Base-by-base conservation (phyloP, 2,329 filamentous ascomycete genomes). In the Annulohypoxylon truncatum region DNA sequence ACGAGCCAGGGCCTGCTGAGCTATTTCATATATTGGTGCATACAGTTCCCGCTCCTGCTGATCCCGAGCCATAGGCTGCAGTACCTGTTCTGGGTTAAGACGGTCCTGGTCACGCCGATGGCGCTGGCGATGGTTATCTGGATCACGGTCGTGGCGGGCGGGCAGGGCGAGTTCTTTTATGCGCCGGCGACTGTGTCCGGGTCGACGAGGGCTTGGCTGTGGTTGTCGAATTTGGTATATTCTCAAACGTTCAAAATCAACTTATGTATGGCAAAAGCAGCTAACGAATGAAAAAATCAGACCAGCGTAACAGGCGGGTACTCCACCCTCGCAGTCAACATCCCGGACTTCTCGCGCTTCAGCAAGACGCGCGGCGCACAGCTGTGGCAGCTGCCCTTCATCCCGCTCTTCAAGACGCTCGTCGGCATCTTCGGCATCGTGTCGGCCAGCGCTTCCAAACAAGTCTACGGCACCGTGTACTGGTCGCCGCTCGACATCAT, bases 1-100 rank as follows among this genome's bases (percentile, higher is more conserved):
- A 85, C 83, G 2, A 86, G 83, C 1, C 81, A 86, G 62, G 84
- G 84, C 10, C 82, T 90, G 81, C 74, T 87, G 24, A 81, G 80
- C 31, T 87, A 87, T 69, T 84, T 89, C 65, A 70, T 89, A n/a
- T 87, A 87, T 73, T 87, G 84, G 84, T 73, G 83, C 0, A 71
- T 86, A 1, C 85, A 87, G 71, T 76, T 88, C 10, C 85, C 78
- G 66, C 76, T 89, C 42, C 74, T 89, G 7, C 77, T 86, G 58
- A 87, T 89, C 66, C 85, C 85, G 29, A 84, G 84, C 0, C 84
- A 84, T 56, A 82, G 81, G 52, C 79, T 89, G 13, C 78, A 83
- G 48, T 86, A 81, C 72, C 72, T 88, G 40, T 87, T 88, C 66
- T 80, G 82, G 35, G 71, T 77, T 58, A 81, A 82, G 73, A 72